Evolutionary conservation across 768 basidiomycete genomes (phyloP), one percentile per base, ranked within the genome.

Genomic region (Crepidotus variabilis): DNA sequence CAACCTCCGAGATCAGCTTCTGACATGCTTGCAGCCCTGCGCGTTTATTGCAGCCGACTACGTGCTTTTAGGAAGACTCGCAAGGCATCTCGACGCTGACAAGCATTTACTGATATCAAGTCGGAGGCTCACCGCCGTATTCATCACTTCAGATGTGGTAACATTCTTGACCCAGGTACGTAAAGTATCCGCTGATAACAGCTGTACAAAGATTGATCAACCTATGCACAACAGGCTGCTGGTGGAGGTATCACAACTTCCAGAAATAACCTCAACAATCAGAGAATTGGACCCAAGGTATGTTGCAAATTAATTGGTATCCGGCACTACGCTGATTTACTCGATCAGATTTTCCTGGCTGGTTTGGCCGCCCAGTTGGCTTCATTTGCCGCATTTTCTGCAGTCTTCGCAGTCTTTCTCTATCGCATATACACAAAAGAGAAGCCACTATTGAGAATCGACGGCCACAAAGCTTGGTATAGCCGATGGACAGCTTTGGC

Each of bases 1-100:
- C 24, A 28, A 35, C 32, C 28, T 8, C 28, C 28, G 8, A 28
- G 6, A 39, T 20, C 50, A 28, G n/a, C n/a, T 23, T 34, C 43
- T 11, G 28, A 60, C 24, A 23, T 48, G 28, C 16, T 21, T 52
- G 10, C 51, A 85, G 83, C 87, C 88, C 4, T 90, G 89, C 64
- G 87, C 85, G 23, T 90, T 90, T 70, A 85, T 87, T 58, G 85
- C 85, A 4, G 78, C 83, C 13, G 78, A 85, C 62, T 90, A 90
- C 62, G 71, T 88, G 54, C 75, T 88, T 18, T 77, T 90, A 1
- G 85, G 86, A 9, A 80, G 79, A 11, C 67, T 91, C 2, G 82
- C 85, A 5, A 72, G 67, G 21, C 73, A 79, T 58, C 68, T 89
- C 6, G 62, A 72, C 9, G 75, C 75, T 34, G 72, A 77, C 55